Evolutionary conservation across 2,329 filamentous ascomycete species (phyloP).

Genomic region (Trichoderma asperellum): DNA sequence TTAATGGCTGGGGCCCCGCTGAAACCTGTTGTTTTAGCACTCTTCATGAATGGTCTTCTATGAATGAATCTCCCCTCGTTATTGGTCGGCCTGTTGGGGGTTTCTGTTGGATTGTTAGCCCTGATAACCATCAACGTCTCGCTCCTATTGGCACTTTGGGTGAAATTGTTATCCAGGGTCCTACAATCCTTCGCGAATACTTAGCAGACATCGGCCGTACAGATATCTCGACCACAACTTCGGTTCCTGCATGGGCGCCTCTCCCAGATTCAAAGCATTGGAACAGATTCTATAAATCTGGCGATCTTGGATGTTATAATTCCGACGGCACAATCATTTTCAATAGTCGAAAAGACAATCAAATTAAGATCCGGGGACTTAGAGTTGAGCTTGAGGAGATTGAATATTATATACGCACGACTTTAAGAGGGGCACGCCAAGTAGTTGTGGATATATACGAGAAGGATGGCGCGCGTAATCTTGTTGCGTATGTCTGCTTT

Average conservation of each 20-base stretch:
- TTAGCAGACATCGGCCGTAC: conserved; percentile 47
- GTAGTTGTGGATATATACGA: conserved; percentile 18
- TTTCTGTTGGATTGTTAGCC: conserved; percentile 33
- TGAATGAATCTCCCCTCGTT: conserved; percentile 1
- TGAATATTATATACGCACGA: conserved; percentile 27
- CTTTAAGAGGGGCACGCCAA: background rate
- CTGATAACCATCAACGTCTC: conserved; percentile 32
- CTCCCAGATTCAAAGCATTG: conserved; percentile 24
- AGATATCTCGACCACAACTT: conserved; percentile 46
- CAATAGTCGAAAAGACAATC: conserved; percentile 57
- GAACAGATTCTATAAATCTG: conserved; percentile 47
- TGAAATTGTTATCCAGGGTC: conserved; percentile 46
- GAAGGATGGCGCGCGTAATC: background rate
- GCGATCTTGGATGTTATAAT: conserved; percentile 49
- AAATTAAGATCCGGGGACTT: conserved; percentile 61
- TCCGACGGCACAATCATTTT: conserved; percentile 46
- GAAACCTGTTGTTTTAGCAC: conserved; percentile 42
- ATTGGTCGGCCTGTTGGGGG: conserved; percentile 26
- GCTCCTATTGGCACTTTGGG: conserved; percentile 35
- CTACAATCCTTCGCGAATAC: conserved; percentile 54
- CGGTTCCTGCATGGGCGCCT: conserved; percentile 7
- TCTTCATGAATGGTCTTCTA: conserved; percentile 8
- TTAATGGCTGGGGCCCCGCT: conserved; percentile 49
- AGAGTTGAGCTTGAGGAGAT: conserved; percentile 50
- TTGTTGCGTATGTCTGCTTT: conserved; percentile 21